phyloP scores from a whole-genome alignment of 2,329 filamentous ascomycete genomes.

The Xylariomycetidae sp. region DNA sequence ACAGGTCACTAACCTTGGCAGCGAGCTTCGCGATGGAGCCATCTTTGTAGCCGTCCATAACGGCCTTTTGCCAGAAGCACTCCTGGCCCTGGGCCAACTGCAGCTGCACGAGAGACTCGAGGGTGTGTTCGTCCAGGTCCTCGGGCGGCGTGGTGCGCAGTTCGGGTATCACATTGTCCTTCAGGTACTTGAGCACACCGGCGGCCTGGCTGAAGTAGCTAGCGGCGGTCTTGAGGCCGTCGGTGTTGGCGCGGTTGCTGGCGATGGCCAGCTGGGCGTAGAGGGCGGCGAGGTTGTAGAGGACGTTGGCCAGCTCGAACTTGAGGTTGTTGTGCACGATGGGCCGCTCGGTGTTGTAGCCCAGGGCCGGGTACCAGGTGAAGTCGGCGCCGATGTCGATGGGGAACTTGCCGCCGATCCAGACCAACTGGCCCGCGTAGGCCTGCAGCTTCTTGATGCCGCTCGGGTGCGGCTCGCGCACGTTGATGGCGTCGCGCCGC shows the following conservation, averaged over 20 bases:
- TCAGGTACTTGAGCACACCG: constrained; percentile 74
- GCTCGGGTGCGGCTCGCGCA: constrained; percentile 79
- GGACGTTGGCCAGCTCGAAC: constrained; percentile 84
- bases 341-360: constrained; percentile 77
- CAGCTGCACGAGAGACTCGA: constrained; percentile 76
- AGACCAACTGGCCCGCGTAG: constrained; percentile 88
- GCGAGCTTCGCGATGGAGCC: constrained; percentile 86
- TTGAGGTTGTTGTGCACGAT: constrained; percentile 60
- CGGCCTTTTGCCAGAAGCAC: constrained; percentile 96
- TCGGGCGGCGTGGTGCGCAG: constrained; percentile 80
- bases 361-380: constrained; percentile 89
- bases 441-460: constrained; percentile 82
- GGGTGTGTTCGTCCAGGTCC: constrained; percentile 86
- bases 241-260: constrained; percentile 68
- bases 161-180: constrained; percentile 71
- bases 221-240: constrained; percentile 81
- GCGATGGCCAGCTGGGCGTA: constrained; percentile 88
- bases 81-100: constrained; percentile 92
- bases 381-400: constrained; percentile 96
- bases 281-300: constrained; percentile 88
- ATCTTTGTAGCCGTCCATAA: constrained; percentile 90
- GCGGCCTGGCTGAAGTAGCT: constrained; percentile 87
- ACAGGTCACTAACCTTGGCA: constrained; percentile 83
- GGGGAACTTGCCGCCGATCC: constrained; percentile 92
- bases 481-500: constrained; percentile 79